phyloP scores from a whole-genome alignment of 2,329 filamentous ascomycete species.

The Capronia epimyces region DNA sequence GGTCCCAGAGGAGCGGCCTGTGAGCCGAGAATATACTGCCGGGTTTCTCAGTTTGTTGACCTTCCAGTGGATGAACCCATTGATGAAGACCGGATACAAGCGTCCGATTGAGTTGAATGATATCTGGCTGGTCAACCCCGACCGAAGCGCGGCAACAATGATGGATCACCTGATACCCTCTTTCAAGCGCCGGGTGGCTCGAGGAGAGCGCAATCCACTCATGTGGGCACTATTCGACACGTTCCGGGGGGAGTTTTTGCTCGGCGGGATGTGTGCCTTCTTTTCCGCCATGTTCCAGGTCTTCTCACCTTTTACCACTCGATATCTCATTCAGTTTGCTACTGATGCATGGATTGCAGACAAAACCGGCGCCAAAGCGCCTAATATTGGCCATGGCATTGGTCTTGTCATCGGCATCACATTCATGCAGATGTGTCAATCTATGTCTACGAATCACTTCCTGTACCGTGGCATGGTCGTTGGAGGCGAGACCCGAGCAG shows the following conservation, averaged over 20 bases:
- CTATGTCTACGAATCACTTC: constrained; percentile 79
- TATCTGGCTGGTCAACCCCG: constrained; percentile 81
- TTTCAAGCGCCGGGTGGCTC: constrained; percentile 62
- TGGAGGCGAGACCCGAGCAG: constrained; percentile 74
- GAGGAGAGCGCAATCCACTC: constrained; percentile 67
- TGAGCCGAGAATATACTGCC: constrained; percentile 67
- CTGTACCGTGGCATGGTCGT: constrained; percentile 89
- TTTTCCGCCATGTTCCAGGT: constrained; percentile 68
- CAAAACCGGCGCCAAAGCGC: constrained; percentile 48
- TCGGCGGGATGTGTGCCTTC: constrained; percentile 74
- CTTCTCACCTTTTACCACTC: constrained; percentile 75
- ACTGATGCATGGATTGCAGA: constrained; percentile 68
- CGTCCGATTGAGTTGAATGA: constrained; percentile 77
- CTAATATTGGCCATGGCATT: constrained; percentile 68
- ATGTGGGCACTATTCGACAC: constrained; percentile 79
- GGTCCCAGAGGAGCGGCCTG: constrained; percentile 48
- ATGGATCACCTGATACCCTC: constrained; percentile 60
- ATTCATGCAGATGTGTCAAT: constrained; percentile 77
- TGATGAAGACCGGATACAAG: constrained; percentile 85
- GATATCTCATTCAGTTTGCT: constrained; percentile 82
- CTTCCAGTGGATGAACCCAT: constrained; percentile 83
- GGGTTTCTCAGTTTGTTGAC: constrained; percentile 68
- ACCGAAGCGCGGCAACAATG: constrained; percentile 65
- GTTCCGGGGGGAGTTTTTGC: constrained; percentile 75
- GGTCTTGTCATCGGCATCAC: constrained; percentile 81